These are phyloP conservation scores for Stephanodiscus minutulus DNA, from an alignment of 108 stramenopile genomes.

Conservation along the genomic window DNA sequence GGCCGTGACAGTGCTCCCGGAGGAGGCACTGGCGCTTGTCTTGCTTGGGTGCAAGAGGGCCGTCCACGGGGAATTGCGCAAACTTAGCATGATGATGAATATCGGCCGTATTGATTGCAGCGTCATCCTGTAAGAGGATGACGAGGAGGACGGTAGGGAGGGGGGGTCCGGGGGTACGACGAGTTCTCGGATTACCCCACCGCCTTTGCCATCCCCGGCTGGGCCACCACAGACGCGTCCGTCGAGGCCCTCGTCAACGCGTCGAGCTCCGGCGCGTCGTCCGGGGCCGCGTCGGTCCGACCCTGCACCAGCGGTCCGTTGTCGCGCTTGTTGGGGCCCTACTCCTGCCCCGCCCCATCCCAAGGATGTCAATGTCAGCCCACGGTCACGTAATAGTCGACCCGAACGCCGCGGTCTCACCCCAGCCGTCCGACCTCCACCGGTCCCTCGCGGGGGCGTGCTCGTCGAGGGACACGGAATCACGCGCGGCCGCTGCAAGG, in stretches of 20 bases:
- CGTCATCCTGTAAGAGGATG: neutral
- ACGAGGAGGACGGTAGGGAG: constrained; percentile 43
- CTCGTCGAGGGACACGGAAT: constrained; percentile 20
- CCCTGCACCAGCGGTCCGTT: constrained; percentile 67
- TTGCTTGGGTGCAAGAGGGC: constrained; percentile 57
- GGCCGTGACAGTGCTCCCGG: constrained; percentile 72
- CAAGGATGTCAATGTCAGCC: constrained; percentile 32
- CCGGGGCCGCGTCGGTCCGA: constrained; percentile 41
- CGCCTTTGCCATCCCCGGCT: constrained; percentile 75
- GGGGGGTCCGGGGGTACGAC: constrained; percentile 48
- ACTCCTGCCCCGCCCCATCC: constrained; percentile 37
- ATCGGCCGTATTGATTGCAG: too few relatives aligned
- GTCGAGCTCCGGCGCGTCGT: constrained; percentile 18
- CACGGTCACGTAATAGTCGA: neutral
- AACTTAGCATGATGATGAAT: too few relatives aligned
- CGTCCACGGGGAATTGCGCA: constrained; percentile 22
- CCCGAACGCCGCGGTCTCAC: constrained; percentile 37
- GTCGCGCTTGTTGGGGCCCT: constrained; percentile 69
- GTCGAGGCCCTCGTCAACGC: constrained; percentile 75
- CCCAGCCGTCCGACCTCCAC: constrained; percentile 50
- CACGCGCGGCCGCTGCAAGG: constrained; percentile 15
- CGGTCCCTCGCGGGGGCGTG: constrained; percentile 18
- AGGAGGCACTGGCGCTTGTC: constrained; percentile 66
- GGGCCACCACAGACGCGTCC: constrained; percentile 60
- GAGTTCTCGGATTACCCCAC: constrained; percentile 59